Percentiles rank a stretch among this genome's conserved stretches.
phyloP scores from a whole-genome alignment of 176 grass and related monocot genomes.

The Avena insularis region DNA sequence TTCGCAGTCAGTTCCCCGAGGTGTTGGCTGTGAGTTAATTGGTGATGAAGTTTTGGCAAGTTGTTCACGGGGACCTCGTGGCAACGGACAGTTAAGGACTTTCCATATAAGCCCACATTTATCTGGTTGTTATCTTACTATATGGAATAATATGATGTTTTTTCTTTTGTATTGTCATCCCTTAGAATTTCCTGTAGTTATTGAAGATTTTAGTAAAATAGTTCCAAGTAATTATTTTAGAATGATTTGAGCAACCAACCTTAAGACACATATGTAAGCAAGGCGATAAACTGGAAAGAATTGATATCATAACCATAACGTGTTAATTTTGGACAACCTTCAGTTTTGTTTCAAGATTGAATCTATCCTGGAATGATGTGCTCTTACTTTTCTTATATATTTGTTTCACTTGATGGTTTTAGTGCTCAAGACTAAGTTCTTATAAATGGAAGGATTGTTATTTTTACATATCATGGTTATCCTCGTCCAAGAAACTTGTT shows the following conservation, averaged over 20 bases:
- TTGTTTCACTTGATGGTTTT: background rate
- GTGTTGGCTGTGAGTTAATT: slow-evolving; percentile 70
- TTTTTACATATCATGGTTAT: background rate
- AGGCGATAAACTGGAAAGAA: background rate
- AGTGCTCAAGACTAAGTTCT: background rate
- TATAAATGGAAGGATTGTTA: slow-evolving; percentile 6
- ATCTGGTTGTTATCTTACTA: background rate
- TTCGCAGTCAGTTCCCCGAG: slow-evolving; percentile 70
- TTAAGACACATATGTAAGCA: slow-evolving; percentile 11
- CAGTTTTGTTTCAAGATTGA: background rate
- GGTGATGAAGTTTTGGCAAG: slow-evolving; percentile 79
- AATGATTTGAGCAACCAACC: background rate
- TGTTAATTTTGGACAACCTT: background rate
- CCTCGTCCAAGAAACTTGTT: background rate
- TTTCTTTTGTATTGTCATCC: background rate
- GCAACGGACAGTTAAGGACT: slow-evolving; percentile 76
- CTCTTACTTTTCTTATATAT: background rate
- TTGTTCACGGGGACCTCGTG: slow-evolving; percentile 70
- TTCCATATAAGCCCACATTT: slow-evolving; percentile 29
- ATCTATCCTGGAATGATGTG: background rate
- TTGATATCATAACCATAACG: background rate
- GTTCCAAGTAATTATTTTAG: slow-evolving; percentile 8
- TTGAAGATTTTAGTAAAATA: background rate
- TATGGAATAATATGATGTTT: background rate
- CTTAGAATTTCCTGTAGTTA: background rate